Conservation (phyloP, 306 rosid genomes). For the Elaeagnus macrophylla region DNA sequence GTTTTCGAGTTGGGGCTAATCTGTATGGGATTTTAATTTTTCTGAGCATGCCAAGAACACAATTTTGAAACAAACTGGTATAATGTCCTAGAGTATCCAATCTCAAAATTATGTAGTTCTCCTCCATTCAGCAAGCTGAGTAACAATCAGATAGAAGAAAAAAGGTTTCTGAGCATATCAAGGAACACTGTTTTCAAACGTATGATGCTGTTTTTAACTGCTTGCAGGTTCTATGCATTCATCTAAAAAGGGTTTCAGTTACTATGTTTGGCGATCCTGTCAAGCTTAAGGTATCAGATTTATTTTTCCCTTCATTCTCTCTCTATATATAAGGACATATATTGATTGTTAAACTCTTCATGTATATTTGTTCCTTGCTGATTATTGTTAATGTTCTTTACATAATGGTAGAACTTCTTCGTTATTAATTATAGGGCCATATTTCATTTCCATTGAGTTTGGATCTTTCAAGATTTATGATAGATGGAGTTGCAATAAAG, state of each 20-base stretch:
- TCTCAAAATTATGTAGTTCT: too few species aligned
- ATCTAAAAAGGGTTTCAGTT: slow-evolving; percentile 62
- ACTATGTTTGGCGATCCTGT: slow-evolving; percentile 47
- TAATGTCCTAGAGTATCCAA: too few species aligned
- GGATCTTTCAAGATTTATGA: slow-evolving; percentile 59
- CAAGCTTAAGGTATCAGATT: slow-evolving; percentile 56
- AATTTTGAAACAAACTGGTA: neutral
- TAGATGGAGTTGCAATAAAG: slow-evolving; percentile 46
- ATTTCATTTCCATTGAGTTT: slow-evolving; percentile 65
- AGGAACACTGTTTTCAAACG: neutral
- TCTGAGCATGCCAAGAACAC: neutral
- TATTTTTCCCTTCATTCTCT: slow-evolving; percentile 5
- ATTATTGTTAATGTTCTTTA: neutral
- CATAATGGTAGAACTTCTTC: neutral
- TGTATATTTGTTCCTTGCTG: neutral
- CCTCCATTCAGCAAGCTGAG: too few species aligned
- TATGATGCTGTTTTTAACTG: slow-evolving; percentile 9
- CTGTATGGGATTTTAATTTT: neutral
- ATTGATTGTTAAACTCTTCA: neutral
- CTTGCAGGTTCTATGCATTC: slow-evolving; percentile 79
- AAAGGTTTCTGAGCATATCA: neutral
- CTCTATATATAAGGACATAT: neutral
- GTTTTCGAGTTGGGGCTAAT: neutral
- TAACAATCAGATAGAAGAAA: neutral
- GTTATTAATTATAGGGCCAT: slow-evolving; percentile 55